A percentile compares a stretch with the other conserved stretches of the same genome.
These are phyloP conservation scores for Colletotrichum agaves DNA, from an alignment of 2,329 filamentous ascomycete genomes.

Conservation along the genomic window DNA sequence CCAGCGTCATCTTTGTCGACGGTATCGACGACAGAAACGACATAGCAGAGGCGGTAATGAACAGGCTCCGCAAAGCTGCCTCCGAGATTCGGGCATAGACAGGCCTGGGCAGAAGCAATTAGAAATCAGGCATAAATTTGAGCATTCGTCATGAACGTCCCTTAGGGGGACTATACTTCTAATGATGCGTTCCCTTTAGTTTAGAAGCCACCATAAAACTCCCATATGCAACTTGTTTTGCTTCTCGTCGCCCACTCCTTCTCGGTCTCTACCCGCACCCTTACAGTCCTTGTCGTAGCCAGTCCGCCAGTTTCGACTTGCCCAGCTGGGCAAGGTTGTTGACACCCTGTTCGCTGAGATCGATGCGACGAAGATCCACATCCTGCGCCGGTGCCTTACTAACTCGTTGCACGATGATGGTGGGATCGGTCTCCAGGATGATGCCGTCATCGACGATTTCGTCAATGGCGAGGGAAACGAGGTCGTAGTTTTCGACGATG, in stretches of 20 bases:
- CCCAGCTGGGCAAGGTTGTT: slow-evolving; percentile 95
- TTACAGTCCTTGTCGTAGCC: slow-evolving; percentile 85
- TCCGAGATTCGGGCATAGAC: slow-evolving; percentile 65
- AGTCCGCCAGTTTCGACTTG: slow-evolving; percentile 89
- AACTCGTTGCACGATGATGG: slow-evolving; percentile 90
- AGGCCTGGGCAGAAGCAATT: slow-evolving; percentile 8
- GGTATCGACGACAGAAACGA: slow-evolving; percentile 84
- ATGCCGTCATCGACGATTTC: slow-evolving; percentile 96
- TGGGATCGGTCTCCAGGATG: slow-evolving; percentile 96
- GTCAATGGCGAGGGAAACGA: slow-evolving; percentile 92
- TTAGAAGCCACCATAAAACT: slow-evolving; percentile 38
- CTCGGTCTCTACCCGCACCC: slow-evolving; percentile 18
- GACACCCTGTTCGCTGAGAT: slow-evolving; percentile 94
- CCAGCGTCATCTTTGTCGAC: slow-evolving; percentile 90
- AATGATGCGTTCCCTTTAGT: slow-evolving; percentile 37
- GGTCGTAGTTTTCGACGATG: slow-evolving; percentile 94
- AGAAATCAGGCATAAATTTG: slow-evolving; percentile 38
- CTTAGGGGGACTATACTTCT: slow-evolving; percentile 33
- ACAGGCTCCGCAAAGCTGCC: slow-evolving; percentile 82
- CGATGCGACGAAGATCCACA: slow-evolving; percentile 91
- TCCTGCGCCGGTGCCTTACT: slow-evolving; percentile 93
- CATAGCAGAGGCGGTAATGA: slow-evolving; percentile 89
- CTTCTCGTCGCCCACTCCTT: slow-evolving; percentile 4
- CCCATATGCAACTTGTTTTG: slow-evolving; percentile 25
- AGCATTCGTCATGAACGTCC: slow-evolving; percentile 37